These are phyloP conservation scores for Mollisiaceae sp. DNA, from an alignment of 2,329 filamentous ascomycete species.

Conservation along the genomic window DNA sequence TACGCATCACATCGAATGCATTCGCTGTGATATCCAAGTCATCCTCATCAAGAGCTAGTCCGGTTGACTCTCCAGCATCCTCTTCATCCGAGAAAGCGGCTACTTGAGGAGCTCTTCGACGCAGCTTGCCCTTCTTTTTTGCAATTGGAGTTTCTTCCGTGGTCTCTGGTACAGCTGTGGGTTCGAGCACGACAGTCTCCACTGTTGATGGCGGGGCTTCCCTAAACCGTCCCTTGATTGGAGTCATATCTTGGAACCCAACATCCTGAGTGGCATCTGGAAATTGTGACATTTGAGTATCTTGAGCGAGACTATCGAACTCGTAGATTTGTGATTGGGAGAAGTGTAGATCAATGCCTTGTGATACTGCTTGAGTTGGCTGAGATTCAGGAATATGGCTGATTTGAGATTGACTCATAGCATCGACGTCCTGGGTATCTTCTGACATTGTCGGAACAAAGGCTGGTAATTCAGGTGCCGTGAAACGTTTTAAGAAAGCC, in stretches of 20 bases:
- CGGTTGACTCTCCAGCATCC: slow-evolving; percentile 32
- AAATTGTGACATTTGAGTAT: slow-evolving; percentile 71
- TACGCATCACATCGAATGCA: slow-evolving; percentile 64
- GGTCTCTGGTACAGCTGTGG: slow-evolving; percentile 43
- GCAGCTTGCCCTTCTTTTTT: slow-evolving; percentile 63
- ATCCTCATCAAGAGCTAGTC: slow-evolving; percentile 35
- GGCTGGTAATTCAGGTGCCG: slow-evolving; percentile 51
- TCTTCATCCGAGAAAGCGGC: slow-evolving; percentile 49
- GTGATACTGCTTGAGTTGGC: slow-evolving; percentile 41
- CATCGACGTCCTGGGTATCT: slow-evolving; percentile 51
- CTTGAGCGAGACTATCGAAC: slow-evolving; percentile 60
- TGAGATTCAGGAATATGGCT: slow-evolving; percentile 48
- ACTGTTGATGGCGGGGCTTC: slow-evolving; percentile 70
- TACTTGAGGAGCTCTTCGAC: slow-evolving; percentile 48
- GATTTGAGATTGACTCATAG: slow-evolving; percentile 51
- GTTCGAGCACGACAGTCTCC: slow-evolving; percentile 66
- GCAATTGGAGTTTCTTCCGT: slow-evolving; percentile 69
- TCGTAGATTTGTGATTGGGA: slow-evolving; percentile 65
- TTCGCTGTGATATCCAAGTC: slow-evolving; percentile 46
- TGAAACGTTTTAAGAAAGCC: slow-evolving; percentile 54
- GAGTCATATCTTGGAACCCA: slow-evolving; percentile 76
- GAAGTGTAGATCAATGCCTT: slow-evolving; percentile 59
- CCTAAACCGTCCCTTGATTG: slow-evolving; percentile 70
- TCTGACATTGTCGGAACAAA: slow-evolving; percentile 53
- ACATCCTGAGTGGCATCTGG: slow-evolving; percentile 78